Evolutionary conservation across 202 grass and related monocot genomes (phyloP), one percentile per base, ranked within the genome.

Genomic region (Panicum virgatum): DNA sequence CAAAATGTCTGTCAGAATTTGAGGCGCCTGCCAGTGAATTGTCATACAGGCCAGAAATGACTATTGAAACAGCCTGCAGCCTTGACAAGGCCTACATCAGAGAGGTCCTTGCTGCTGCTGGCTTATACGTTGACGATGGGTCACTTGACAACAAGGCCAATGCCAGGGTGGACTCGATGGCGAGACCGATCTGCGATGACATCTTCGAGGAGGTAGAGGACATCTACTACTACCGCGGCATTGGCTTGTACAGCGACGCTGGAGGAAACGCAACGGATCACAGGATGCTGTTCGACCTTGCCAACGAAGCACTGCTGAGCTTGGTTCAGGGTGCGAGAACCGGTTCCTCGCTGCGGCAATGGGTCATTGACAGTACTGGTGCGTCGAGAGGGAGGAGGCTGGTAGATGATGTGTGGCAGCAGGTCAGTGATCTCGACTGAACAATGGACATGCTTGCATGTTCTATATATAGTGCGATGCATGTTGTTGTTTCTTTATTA

Each of bases 251-350:
- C 38, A 59, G 65, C 36, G 20, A 32, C 25, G 5, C 10, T 14
- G 66, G 61, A 22, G 70, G 86, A 39, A 32, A 19, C 3, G 59
- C 64, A 37, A 48, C 56, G 40, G 83, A 85, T 54, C 86, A 85
- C 65, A 91, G 85, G 73, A 25, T 91, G 80, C 79, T 98, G 16
- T 98, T 94, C 72, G 90, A 98, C 73, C 90, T 94, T 46, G 84
- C 88, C 22, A 93, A 93, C 27, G 95, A 98, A 61, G 92, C 90
- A 1, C 22, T 98, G 72, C 78, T 82, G 47, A 75, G 10, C 25
- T 4, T 93, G 32, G 39, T 77, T 4, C 64, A 73, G 12, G 72
- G 72, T 62, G 62, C 40, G 9, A 84, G 18, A n/a, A 63, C 22
- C 32, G 59, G 72, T 16, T 54, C 74, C 43, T 90, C 61, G 12